Evolutionary conservation across 139 green algal genomes (phyloP), one percentile per base, ranked within the genome.

Genomic region (Asterochloris erici): DNA sequence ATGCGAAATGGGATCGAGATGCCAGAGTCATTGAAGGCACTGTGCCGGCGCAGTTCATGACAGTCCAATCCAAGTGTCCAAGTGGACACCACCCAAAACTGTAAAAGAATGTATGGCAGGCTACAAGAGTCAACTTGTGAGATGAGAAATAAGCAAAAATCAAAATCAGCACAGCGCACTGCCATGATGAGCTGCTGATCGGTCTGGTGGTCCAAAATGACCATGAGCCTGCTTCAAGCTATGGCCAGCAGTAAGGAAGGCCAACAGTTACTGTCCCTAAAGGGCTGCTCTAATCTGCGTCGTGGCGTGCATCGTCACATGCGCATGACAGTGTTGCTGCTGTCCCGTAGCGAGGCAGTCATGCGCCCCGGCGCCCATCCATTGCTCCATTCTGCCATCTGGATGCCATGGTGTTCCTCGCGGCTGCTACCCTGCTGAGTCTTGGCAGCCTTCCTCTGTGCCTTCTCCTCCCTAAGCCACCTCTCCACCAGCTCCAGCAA

Each of bases 301-400:
- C 9, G 23, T 9, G 66, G 21, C 66, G 66, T 38, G 15, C 63
- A 17, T 73, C 75, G n/a, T 54, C 38, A 96, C 75, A 83, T 91
- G 11, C 94, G 83, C 93, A 97, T 94, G 11, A 97, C 94, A 19
- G 94, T 87, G 69, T 97, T 97, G 73, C 84, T 93, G 85, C 85
- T 91, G 60, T 88, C 76, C 38, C 85, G 79, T 13, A 97, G 86
- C 1, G 88, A 89, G 0, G 87, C 89, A 11, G 83, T 86, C 69
- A 97, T 81, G 15, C 90, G 90, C 6, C 94, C 94, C 0, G 94
- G 85, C 27, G 90, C 88, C 90, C 91, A 97, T 11, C 92, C 94
- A 75, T 97, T 97, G 89, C 94, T 97, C 87, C 92, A 97, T 0
- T 78, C 79, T 66, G 94, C 91, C 11, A 92, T 85, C 2, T 77